phyloP scores from a whole-genome alignment of 352 stramenopile species.

The Phytopythium aichiense region DNA sequence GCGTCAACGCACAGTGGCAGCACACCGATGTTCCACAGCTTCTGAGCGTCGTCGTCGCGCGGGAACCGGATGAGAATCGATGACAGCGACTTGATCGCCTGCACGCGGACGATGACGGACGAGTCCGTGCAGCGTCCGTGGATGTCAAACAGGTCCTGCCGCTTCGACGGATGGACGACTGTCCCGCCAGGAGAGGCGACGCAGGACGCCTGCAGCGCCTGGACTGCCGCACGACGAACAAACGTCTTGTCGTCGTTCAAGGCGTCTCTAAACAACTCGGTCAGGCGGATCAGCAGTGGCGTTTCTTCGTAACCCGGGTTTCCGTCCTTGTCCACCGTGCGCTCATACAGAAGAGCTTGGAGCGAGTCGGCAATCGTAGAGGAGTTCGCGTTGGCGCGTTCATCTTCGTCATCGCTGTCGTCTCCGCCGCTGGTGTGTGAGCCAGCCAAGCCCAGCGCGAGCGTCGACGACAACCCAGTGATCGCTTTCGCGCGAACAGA shows the following conservation, averaged over 20 bases:
- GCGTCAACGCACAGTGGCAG: slow-evolving; percentile 78
- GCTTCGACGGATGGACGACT: slow-evolving; percentile 45
- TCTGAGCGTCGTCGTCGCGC: slow-evolving; percentile 61
- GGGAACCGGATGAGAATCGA: slow-evolving; percentile 72
- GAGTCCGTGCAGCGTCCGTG: slow-evolving; percentile 70
- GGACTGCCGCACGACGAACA: slow-evolving; percentile 72
- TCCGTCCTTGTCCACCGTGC: slow-evolving; percentile 21
- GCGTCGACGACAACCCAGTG: slow-evolving; percentile 56
- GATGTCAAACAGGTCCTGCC: slow-evolving; percentile 71
- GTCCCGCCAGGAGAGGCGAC: slow-evolving; percentile 35
- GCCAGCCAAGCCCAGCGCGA: slow-evolving; percentile 39
- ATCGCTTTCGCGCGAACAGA: slow-evolving; percentile 80
- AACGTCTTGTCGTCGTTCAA: slow-evolving; percentile 82
- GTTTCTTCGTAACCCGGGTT: slow-evolving; percentile 43
- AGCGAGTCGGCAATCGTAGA: slow-evolving; percentile 45
- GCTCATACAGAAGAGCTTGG: slow-evolving; percentile 44
- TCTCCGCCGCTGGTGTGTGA: neutral
- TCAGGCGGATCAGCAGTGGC: slow-evolving; percentile 55
- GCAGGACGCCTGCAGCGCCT: slow-evolving; percentile 72
- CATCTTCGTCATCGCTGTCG: slow-evolving; percentile 19
- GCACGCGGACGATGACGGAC: slow-evolving; percentile 73
- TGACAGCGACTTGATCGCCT: slow-evolving; percentile 80
- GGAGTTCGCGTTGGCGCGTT: slow-evolving; percentile 15
- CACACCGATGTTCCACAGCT: slow-evolving; percentile 81
- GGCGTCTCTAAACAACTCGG: slow-evolving; percentile 71